Percentiles rank a stretch among this genome's conserved stretches.
These are phyloP conservation scores for Leccinellum albellum DNA, from an alignment of 768 basidiomycete genomes.

Conservation along the genomic window DNA sequence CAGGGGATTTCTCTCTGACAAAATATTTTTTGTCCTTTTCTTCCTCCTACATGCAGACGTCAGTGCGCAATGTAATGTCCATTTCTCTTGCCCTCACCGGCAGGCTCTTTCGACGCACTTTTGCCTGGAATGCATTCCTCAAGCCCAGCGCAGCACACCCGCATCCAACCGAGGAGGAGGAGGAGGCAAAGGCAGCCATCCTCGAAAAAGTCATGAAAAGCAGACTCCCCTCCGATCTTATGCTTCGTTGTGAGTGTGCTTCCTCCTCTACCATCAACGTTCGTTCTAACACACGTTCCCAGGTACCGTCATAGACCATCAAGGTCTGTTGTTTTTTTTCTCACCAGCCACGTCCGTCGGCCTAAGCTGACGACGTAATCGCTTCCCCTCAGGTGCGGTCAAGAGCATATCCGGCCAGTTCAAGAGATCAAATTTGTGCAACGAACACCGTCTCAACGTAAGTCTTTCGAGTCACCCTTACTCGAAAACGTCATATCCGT, in stretches of 20 bases:
- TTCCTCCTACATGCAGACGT: slow-evolving; percentile 30
- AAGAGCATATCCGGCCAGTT: slow-evolving; percentile 87
- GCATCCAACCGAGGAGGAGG: slow-evolving; percentile 56
- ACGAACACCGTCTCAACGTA: slow-evolving; percentile 87
- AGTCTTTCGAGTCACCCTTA: slow-evolving; percentile 31
- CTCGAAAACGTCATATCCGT: slow-evolving; percentile 16
- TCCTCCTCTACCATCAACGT: slow-evolving; percentile 8
- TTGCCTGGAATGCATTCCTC: slow-evolving; percentile 29
- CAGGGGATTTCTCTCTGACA: slow-evolving; percentile 1
- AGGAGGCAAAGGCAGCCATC: slow-evolving; percentile 72
- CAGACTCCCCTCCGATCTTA: slow-evolving; percentile 83
- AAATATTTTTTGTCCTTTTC: slow-evolving; percentile 27
- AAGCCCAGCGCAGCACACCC: neutral
- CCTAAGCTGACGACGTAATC: slow-evolving; percentile 26
- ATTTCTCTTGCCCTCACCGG: slow-evolving; percentile 1
- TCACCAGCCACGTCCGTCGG: slow-evolving; percentile 2
- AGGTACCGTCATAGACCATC: slow-evolving; percentile 87
- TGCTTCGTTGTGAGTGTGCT: slow-evolving; percentile 76
- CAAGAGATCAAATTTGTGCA: slow-evolving; percentile 84
- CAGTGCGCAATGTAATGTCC: slow-evolving; percentile 37
- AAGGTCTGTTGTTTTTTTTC: slow-evolving; percentile 49
- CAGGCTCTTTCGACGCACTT: slow-evolving; percentile 4
- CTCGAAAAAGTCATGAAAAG: slow-evolving; percentile 85
- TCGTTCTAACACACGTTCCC: slow-evolving; percentile 18
- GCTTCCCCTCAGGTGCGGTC: slow-evolving; percentile 59